phyloP scores from a whole-genome alignment of 352 stramenopile genomes.

The Phytopythium ostracodes region DNA sequence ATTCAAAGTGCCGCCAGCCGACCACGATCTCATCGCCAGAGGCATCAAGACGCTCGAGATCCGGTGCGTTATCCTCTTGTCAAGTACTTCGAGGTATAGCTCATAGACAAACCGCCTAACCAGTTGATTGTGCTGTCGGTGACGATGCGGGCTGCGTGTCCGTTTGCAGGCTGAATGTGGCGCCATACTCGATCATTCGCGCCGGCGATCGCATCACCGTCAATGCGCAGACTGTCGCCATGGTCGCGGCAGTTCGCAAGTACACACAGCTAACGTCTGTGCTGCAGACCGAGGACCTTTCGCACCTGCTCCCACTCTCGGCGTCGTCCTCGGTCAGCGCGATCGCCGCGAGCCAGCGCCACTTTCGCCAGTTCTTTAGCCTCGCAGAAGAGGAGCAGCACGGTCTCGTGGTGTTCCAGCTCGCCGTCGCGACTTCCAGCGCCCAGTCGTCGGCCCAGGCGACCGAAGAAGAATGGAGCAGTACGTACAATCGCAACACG shows the following conservation, averaged over 20 bases:
- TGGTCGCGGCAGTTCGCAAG: conserved; percentile 49
- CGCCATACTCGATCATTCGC: conserved; percentile 69
- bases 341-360: conserved; percentile 26
- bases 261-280: conserved; percentile 53
- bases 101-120: background rate
- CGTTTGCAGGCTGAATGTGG: conserved; percentile 40
- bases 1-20: conserved; percentile 36
- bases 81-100: background rate
- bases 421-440: conserved; percentile 18
- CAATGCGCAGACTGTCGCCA: conserved; percentile 39
- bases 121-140: background rate
- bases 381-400: conserved; percentile 41
- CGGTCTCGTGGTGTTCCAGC: conserved; percentile 59
- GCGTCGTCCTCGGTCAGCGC: conserved; percentile 13
- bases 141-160: background rate
- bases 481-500: conserved; percentile 16
- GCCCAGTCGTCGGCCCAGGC: conserved; percentile 7
- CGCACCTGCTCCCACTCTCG: conserved; percentile 33
- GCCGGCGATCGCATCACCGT: conserved; percentile 62
- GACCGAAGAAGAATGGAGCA: conserved; percentile 49
- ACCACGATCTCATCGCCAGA: conserved; percentile 40
- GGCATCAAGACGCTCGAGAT: conserved; percentile 64
- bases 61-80: conserved; percentile 26
- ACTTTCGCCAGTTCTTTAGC: conserved; percentile 66
- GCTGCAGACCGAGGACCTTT: conserved; percentile 49